Percentiles rank a stretch among this genome's conserved stretches.
phyloP scores from a whole-genome alignment of 257 asterid species.

The Dorcoceras hygrometricum region DNA sequence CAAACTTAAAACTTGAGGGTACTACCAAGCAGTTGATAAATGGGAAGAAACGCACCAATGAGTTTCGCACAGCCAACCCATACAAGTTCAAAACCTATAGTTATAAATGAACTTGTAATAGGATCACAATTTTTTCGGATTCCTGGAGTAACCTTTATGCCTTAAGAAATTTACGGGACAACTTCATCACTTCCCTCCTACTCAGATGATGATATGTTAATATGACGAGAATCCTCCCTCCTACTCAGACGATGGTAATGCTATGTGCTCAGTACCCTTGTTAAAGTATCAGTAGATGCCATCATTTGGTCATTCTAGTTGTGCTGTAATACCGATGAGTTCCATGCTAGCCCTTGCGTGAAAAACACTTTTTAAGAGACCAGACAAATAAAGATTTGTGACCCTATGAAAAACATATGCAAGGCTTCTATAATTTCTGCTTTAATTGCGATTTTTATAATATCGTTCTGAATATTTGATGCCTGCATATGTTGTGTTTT shows the following conservation, averaged over 20 bases:
- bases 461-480: too few species aligned
- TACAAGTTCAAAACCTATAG: neutral
- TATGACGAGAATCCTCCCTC: too few species aligned
- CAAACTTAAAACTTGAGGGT: neutral
- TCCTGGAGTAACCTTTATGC: neutral
- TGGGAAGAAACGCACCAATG: neutral
- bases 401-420: neutral
- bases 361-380: neutral
- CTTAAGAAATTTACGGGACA: too few species aligned
- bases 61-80: neutral
- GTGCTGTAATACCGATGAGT: neutral
- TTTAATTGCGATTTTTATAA: neutral
- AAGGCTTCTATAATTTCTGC: neutral
- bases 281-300: neutral
- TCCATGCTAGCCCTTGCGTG: neutral
- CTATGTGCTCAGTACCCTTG: neutral
- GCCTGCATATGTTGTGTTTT: neutral
- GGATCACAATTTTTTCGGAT: neutral
- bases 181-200: too few species aligned
- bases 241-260: too few species aligned
- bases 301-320: neutral
- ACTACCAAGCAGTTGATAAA: neutral
- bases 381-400: too few species aligned
- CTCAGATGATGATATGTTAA: too few species aligned
- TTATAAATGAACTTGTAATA: too few species aligned